Base-by-base conservation (phyloP, 2,329 filamentous ascomycete genomes). In the Lomentospora prolificans region DNA sequence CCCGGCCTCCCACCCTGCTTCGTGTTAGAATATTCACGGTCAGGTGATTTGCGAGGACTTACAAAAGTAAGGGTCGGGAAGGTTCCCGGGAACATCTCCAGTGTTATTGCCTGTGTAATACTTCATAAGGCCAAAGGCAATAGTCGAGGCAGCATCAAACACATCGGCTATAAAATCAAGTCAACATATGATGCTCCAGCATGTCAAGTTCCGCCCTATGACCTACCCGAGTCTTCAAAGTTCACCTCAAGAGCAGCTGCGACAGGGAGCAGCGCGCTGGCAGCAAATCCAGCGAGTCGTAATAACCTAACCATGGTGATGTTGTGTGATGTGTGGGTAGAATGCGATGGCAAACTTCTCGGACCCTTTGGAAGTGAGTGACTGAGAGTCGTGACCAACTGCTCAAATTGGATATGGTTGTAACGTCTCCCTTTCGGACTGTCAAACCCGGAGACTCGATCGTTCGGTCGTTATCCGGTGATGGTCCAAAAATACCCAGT, bases 51-150 rank as follows among this genome's bases (percentile, higher is more conserved):
- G 67, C 36, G 72, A 58, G 72, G 71, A 60, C 69, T 74, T 69
- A 71, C 86, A 90, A 66, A 84, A 88, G 62, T 85, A 86, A 14
- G 79, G 79, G 53, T 75, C 72, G 12, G 80, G 80, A 50, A 83
- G 65, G 66, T 82, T 82, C 27, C 80, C 80, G 2, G 80, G 75
- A 0, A 70, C 70, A 60, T 82, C 79, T 57, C 80, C 80, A 0
- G 80, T 81, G 61, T 79, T 76, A 67, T 82, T 82, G 57, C 80
- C 80, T 0, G 74, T 76, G 61, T 80, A 80, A 62, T 69, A 80
- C 44, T 70, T 74, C 63, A 77, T 68, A 53, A 78, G 59, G 22
- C 72, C 74, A 55, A 67, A 76, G 27, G 75, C 76, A 56, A 77
- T 70, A 17, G 73, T 76, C 52, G 66, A 66, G 2, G 77, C 75